Conservation (phyloP, 768 basidiomycete species). For the Auricularia sp. region DNA sequence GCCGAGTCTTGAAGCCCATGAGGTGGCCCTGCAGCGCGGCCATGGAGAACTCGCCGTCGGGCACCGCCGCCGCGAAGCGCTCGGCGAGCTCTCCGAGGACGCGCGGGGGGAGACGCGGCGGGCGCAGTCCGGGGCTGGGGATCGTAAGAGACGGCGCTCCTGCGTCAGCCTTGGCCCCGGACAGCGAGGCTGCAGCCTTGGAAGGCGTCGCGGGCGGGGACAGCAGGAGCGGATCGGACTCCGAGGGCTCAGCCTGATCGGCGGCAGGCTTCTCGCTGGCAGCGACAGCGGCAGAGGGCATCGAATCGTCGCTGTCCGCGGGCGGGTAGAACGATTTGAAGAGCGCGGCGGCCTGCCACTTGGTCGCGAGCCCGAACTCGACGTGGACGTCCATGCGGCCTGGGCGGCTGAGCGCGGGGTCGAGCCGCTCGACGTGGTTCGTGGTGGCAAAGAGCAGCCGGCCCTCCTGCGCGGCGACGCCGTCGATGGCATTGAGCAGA, state of each 20-base stretch:
- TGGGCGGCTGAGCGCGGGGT: constrained; percentile 64
- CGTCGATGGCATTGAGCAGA: constrained; percentile 70
- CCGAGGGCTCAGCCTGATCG: neutral
- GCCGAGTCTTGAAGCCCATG: constrained; percentile 57
- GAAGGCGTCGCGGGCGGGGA: neutral
- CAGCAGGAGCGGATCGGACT: neutral
- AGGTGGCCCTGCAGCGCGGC: constrained; percentile 47
- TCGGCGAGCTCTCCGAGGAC: constrained; percentile 40
- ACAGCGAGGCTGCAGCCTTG: neutral
- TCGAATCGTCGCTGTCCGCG: constrained; percentile 2
- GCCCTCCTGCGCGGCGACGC: constrained; percentile 73
- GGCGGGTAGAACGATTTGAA: constrained; percentile 63
- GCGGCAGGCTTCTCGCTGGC: neutral
- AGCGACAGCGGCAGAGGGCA: neutral
- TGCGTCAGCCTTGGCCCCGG: neutral
- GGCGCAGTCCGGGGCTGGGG: constrained; percentile 13
- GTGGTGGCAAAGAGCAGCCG: constrained; percentile 73
- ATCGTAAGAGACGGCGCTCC: neutral
- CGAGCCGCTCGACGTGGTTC: constrained; percentile 60
- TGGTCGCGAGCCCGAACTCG: constrained; percentile 35
- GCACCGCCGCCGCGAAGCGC: constrained; percentile 45
- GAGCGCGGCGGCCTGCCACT: constrained; percentile 54
- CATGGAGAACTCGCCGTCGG: constrained; percentile 34
- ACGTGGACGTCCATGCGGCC: constrained; percentile 45
- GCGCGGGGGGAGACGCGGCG: constrained; percentile 30